Conservation (phyloP, 768 basidiomycete genomes). For the Rickenella mellea region DNA sequence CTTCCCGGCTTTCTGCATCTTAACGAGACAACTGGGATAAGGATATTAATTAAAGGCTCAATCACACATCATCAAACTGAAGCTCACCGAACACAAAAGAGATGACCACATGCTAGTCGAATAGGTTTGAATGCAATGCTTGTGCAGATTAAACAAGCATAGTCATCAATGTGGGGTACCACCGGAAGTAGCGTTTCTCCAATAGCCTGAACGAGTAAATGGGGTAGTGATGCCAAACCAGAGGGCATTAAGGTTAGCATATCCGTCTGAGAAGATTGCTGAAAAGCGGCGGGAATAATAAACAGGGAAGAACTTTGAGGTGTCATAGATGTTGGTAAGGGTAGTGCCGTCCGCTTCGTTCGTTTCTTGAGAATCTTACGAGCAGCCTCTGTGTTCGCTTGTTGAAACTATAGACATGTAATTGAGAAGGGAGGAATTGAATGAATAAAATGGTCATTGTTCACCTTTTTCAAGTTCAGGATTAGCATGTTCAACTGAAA, state of each 20-base stretch:
- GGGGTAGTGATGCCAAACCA: slow-evolving; percentile 36
- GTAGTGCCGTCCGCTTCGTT: slow-evolving; percentile 78
- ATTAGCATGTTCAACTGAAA: slow-evolving; percentile 69
- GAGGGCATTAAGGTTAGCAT: slow-evolving; percentile 19
- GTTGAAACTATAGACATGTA: slow-evolving; percentile 49
- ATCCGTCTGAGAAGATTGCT: slow-evolving; percentile 9
- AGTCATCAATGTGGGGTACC: slow-evolving; percentile 75
- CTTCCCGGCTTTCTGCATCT: slow-evolving; percentile 80
- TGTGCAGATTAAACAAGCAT: slow-evolving; percentile 81
- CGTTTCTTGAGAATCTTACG: slow-evolving; percentile 95
- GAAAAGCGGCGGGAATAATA: slow-evolving; percentile 1
- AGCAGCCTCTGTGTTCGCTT: slow-evolving; percentile 80
- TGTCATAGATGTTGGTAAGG: slow-evolving; percentile 32
- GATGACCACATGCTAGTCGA: slow-evolving; percentile 68
- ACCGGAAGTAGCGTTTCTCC: slow-evolving; percentile 76
- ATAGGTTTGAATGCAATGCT: slow-evolving; percentile 91
- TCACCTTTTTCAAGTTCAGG: slow-evolving; percentile 71
- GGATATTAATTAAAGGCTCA: not conserved
- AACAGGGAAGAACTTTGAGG: slow-evolving; percentile 2
- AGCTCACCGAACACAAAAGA: slow-evolving; percentile 57
- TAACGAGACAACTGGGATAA: slow-evolving; percentile 54
- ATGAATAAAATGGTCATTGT: not conserved
- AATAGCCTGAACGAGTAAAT: slow-evolving; percentile 71
- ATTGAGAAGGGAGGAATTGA: not conserved
- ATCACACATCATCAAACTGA: not conserved